Evolutionary conservation across 495 filamentous ascomycete genomes (phyloP).

Genomic region (Staphylotrichum longicolle): DNA sequence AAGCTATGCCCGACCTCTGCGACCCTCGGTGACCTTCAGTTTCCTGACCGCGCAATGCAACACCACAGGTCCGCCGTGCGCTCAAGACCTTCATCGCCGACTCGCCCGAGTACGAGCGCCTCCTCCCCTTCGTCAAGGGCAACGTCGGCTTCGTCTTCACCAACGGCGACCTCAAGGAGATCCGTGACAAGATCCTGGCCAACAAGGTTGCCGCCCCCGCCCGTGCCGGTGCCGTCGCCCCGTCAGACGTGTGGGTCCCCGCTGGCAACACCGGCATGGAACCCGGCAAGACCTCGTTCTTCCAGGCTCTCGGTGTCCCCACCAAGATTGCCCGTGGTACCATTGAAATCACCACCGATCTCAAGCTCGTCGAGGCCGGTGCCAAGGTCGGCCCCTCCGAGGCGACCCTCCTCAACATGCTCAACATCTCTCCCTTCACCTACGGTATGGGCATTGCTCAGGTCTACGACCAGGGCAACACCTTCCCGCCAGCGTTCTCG

Average conservation of each 20-base stretch:
- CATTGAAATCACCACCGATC: conserved; percentile 98
- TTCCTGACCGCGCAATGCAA: not conserved
- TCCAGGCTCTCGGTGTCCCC: conserved; percentile 99
- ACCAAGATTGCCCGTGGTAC: conserved; percentile 99
- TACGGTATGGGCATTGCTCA: conserved; percentile 96
- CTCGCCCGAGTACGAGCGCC: conserved; percentile 93
- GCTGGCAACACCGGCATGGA: conserved; percentile 99
- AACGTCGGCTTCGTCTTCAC: conserved; percentile 99
- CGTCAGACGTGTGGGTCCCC: conserved; percentile 84
- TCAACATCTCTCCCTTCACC: conserved; percentile 99
- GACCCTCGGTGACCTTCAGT: no score
- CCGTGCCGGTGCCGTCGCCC: conserved; percentile 93
- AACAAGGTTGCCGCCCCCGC: conserved; percentile 98
- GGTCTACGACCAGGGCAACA: conserved; percentile 95
- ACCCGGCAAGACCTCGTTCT: conserved; percentile 99
- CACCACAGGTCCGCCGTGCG: conserved; percentile 79
- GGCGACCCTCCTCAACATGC: conserved; percentile 97
- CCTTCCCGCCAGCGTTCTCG: conserved; percentile 80
- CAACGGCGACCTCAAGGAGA: conserved; percentile 87
- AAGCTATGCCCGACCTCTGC: conserved; percentile 25
- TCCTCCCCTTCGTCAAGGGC: conserved; percentile 91
- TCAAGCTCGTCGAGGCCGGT: conserved; percentile 94
- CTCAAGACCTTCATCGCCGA: conserved; percentile 92
- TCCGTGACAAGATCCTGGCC: conserved; percentile 88
- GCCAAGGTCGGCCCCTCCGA: conserved; percentile 97